Percentiles rank a stretch among this genome's conserved stretches.
These are phyloP conservation scores for Penicillium frequentans DNA, from an alignment of 2,329 filamentous ascomycete species.

Conservation along the genomic window DNA sequence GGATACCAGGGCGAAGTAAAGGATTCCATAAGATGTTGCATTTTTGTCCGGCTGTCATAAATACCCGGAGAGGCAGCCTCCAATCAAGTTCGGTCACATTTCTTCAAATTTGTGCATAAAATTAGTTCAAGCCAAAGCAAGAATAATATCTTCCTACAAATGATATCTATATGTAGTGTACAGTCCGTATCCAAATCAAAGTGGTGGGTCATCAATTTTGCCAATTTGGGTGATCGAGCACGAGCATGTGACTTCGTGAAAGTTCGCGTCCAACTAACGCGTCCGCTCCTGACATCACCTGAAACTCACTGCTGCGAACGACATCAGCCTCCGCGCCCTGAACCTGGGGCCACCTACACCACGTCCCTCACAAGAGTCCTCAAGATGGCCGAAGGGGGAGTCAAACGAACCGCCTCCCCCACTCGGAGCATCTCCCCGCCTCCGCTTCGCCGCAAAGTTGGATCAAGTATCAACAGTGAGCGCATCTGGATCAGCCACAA, in stretches of 20 bases:
- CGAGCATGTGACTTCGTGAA: conserved; percentile 43
- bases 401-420: conserved; percentile 39
- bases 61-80: conserved; percentile 24
- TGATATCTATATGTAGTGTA: neutral
- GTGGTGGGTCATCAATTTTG: neutral
- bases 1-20: conserved; percentile 60
- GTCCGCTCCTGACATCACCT: conserved; percentile 14
- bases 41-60: conserved; percentile 11
- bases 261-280: conserved; percentile 25
- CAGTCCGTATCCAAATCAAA: neutral
- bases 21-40: neutral
- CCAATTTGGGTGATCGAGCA: conserved; percentile 21
- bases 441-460: conserved; percentile 55
- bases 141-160: neutral
- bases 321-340: conserved; percentile 3
- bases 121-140: neutral
- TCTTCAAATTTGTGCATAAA: neutral
- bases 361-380: conserved; percentile 14
- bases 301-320: neutral
- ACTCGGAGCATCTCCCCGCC: conserved; percentile 56
- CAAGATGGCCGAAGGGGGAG: conserved; percentile 30
- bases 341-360: neutral
- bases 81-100: neutral
- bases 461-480: conserved; percentile 56
- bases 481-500: neutral